A percentile compares a stretch with the other conserved stretches of the same genome.
phyloP scores from a whole-genome alignment of 805 yeast genomes.

The Ogataea pignaliae region DNA sequence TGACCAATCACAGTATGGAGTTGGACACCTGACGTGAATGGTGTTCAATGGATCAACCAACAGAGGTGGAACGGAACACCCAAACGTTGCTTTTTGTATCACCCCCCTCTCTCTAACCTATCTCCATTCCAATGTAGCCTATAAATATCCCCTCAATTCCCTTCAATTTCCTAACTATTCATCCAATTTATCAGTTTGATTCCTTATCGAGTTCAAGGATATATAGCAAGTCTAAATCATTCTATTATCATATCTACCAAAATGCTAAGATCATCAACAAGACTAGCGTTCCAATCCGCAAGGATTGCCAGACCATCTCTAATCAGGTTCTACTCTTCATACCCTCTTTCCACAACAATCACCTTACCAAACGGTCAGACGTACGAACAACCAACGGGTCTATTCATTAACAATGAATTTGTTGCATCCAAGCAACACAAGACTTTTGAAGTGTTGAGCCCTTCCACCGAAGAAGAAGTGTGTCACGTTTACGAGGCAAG shows the following conservation, averaged over 20 bases:
- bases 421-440: slow-evolving; percentile 45
- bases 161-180: background rate
- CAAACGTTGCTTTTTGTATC: background rate
- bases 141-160: slow-evolving; percentile 1
- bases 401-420: slow-evolving; percentile 55
- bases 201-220: too few relatives aligned
- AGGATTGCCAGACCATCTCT: slow-evolving; percentile 13
- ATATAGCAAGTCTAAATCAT: too few relatives aligned
- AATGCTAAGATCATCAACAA: slow-evolving; percentile 19
- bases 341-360: slow-evolving; percentile 35
- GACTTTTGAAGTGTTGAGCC: slow-evolving; percentile 48
- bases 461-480: slow-evolving; percentile 49
- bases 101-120: too few relatives aligned
- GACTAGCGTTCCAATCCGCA: slow-evolving; percentile 9
- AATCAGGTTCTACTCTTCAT: slow-evolving; percentile 21
- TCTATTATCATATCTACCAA: too few relatives aligned
- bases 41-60: too few relatives aligned
- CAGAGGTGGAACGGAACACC: too few relatives aligned
- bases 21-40: too few relatives aligned
- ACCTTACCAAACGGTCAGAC: slow-evolving; percentile 67
- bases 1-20: too few relatives aligned
- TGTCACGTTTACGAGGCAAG: slow-evolving; percentile 50
- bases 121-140: too few relatives aligned
- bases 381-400: slow-evolving; percentile 57
- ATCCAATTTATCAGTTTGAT: too few relatives aligned